Evolutionary conservation across 177 flowering plant genomes (phyloP).

Genomic region (Vitis hybrid): DNA sequence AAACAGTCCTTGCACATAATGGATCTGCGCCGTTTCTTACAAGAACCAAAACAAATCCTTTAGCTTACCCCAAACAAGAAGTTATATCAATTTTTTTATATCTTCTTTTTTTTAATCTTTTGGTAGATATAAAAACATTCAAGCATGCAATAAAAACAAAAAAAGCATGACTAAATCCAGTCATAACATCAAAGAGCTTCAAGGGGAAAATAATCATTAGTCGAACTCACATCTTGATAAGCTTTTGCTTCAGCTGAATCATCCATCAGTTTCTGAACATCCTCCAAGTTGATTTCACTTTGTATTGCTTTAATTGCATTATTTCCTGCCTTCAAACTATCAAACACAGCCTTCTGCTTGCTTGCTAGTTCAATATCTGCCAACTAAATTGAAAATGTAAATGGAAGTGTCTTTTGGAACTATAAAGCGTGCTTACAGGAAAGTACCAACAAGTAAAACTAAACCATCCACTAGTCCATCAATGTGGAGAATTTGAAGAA

Average conservation of each 20-base stretch:
- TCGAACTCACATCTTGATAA: conserved; percentile 87
- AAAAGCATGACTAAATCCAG: neutral
- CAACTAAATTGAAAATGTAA: conserved; percentile 43
- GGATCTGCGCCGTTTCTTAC: too few relatives aligned
- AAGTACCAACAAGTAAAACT: neutral
- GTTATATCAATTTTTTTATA: too few relatives aligned
- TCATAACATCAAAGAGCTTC: neutral
- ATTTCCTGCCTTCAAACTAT: conserved; percentile 79
- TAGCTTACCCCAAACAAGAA: too few relatives aligned
- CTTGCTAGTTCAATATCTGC: conserved; percentile 92
- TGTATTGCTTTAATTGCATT: conserved; percentile 90
- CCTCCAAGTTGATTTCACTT: conserved; percentile 85
- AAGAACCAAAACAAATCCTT: too few relatives aligned
- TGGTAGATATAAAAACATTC: too few relatives aligned
- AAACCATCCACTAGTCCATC: neutral
- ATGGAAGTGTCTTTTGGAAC: conserved; percentile 13
- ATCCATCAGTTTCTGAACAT: conserved; percentile 95
- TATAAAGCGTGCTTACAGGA: neutral
- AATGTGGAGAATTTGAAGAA: neutral
- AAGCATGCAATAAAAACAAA: neutral
- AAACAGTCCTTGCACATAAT: too few relatives aligned
- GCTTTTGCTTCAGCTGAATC: conserved; percentile 92
- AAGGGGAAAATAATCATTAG: conserved; percentile 1
- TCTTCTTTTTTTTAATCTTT: too few relatives aligned
- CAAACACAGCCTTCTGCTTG: conserved; percentile 95